Percentiles rank a stretch among this genome's conserved stretches.
phyloP scores from a whole-genome alignment of 805 yeast genomes.

The Ogataea sp. region DNA sequence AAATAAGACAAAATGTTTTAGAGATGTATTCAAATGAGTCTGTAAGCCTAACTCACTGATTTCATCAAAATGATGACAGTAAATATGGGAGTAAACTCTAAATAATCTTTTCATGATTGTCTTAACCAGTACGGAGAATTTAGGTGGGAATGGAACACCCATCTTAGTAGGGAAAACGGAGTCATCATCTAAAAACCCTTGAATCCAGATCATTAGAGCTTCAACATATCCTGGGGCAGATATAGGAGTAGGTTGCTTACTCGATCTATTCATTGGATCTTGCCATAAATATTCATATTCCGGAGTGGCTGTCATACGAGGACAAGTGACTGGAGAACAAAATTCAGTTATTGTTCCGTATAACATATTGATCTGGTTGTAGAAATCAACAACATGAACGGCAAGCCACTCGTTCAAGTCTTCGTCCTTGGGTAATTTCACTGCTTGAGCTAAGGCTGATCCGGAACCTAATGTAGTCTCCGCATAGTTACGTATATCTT shows the following conservation, averaged over 20 bases:
- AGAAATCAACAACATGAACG: conserved; percentile 94
- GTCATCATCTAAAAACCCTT: conserved; percentile 86
- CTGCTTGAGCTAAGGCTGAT: conserved; percentile 85
- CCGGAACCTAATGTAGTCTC: conserved; percentile 95
- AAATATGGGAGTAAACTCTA: conserved; percentile 93
- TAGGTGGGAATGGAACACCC: conserved; percentile 88
- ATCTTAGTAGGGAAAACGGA: conserved; percentile 80
- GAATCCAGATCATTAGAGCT: conserved; percentile 90
- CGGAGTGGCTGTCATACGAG: conserved; percentile 95
- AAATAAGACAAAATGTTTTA: conserved; percentile 88
- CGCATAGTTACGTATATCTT: conserved; percentile 78
- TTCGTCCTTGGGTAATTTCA: conserved; percentile 87
- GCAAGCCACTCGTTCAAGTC: conserved; percentile 93
- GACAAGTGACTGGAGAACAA: conserved; percentile 92
- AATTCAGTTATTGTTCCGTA: conserved; percentile 95
- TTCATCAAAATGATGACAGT: conserved; percentile 96
- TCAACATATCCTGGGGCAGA: conserved; percentile 96
- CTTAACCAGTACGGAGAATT: conserved; percentile 68
- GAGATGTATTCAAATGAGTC: conserved; percentile 86
- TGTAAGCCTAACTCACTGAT: conserved; percentile 87
- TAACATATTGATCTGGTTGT: conserved; percentile 92
- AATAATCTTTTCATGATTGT: conserved; percentile 88
- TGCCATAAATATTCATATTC: conserved; percentile 98
- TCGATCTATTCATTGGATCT: conserved; percentile 48
- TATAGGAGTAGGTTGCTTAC: conserved; percentile 71